Evolutionary conservation across 2,329 filamentous ascomycete species (phyloP), one percentile per base, ranked within the genome.

Genomic region (Colletotrichum orchidophilum): DNA sequence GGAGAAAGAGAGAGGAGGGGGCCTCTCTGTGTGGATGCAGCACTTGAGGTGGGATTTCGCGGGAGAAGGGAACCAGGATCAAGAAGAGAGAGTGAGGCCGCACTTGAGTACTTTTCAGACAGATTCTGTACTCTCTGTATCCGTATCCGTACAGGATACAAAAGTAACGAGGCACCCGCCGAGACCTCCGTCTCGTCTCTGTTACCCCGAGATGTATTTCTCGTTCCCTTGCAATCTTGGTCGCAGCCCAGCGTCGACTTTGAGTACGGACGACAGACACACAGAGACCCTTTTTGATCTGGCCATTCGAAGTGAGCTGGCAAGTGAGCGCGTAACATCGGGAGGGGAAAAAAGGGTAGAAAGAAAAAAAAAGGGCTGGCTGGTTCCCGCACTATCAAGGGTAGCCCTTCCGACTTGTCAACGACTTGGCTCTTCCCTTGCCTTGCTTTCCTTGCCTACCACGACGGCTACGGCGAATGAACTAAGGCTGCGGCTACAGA

Each of bases 161-260:
- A 74, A 63, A 42, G 63, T 69, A 46, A 63, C 53, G 61, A 69
- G 52, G 65, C 63, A 71, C 67, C 67, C 70, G 72, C 59, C 73
- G 71, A 57, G 69, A 70, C 61, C 24, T 49, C 50, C 67, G 35
- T 70, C 52, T 65, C 67, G 66, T 58, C 42, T 27, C 57, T 63
- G 29, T 46, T 67, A 49, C 46, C 55, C 63, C 62, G 50, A 57
- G 50, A 62, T 55, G 55, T 55, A 49, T 35, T 66, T 52, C 66
- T 61, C 55, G 39, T 67, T 55, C 55, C 55, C 55, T 70, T 66
- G 64, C 57, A 62, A 66, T 62, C 15, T 46, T 53, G 64, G 35
- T 35, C 42, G 63, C 63, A 42, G 18, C 39, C 39, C 39, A 42
- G 39, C 39, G 39, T n/a, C 15, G 39, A 42, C 39, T 15, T n/a